Base-by-base conservation (phyloP, 768 basidiomycete species). In the Mycena belliarum region DNA sequence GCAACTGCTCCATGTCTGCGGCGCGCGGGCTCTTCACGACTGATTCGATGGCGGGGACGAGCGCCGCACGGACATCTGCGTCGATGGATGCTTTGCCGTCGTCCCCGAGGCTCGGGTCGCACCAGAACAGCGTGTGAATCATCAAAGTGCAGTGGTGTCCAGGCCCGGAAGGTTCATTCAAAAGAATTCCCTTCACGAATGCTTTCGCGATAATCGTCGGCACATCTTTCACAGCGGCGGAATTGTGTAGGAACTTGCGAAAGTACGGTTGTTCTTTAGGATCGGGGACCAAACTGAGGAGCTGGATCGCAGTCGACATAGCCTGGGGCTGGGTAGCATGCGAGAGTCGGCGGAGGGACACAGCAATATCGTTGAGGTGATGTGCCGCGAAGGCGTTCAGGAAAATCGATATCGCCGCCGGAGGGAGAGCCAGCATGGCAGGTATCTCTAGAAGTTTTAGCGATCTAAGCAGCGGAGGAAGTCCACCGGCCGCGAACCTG, bases 41-140 rank as follows among this genome's bases (percentile, higher is more conserved):
- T 16, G 20, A 18, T 10, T 54, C 21, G n/a, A 65, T 16, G 18
- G 26, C 40, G 4, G 35, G 33, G 6, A 37, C 59, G 32, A 66
- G 63, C 6, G 23, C 40, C 6, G 32, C 15, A n/a, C 65, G 60
- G 4, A 63, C 48, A 15, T 26, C 58, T 2, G 57, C 49, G 40
- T 66, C 61, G 29, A 66, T 40, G 21, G 60, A 60, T 9, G 63
- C 65, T 40, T 65, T 62, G 15, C 63, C 60, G 49, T 66, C 65
- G 48, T 66, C 63, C 37, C 65, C 63, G 29, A 59, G 51, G 24
- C 49, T 55, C 42, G 65, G 50, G 43, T 63, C 58, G 59, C 63
- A 62, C 65, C 65, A 66, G 32, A 62, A 52, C 24, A 65, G 52
- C 25, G 29, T 54, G 46, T 65, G 52, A 33, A 63, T 65, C 21